Base-by-base conservation (phyloP, 106 monocot genomes). In the Dioscorea alata region DNA sequence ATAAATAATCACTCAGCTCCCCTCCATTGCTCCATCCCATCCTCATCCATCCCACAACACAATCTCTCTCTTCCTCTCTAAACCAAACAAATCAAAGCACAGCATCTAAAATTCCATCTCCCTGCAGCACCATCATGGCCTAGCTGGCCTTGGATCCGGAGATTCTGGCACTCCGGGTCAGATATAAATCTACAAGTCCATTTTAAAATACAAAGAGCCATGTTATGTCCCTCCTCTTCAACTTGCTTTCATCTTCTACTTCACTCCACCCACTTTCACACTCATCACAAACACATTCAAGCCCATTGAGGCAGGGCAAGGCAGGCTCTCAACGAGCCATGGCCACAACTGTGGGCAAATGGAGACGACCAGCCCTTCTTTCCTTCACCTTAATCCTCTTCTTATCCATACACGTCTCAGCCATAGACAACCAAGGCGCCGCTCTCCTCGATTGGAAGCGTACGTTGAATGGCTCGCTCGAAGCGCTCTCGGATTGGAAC, bases 361-460 rank as follows among this genome's bases (percentile, higher is more conserved):
- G 65, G 57, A 28, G 14, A 22, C 14, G 57, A n/a, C n/a, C n/a
- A 2, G 67, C 23, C 16, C 61, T 68, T 50, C 15, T 48, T 2
- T 71, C 52, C 50, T 34, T 58, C 52, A 31, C 51, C 35, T 51
- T 66, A 4, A 8, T 51, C 49, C 60, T 67, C 20, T 13, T 64
- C 31, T 13, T 64, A 9, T 64, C 60, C 62, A 20, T 67, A 48
- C 57, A 72, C 64, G 24, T 69, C 9, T 20, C 33, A 13, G 71
- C 81, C 12, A 33, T 76, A 13, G 76, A 76, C 53, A 66, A 49
- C 22, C 87, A 87, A 54, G 88, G 85, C 12, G 64, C 63, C 22
- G 85, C 85, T 2, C 77, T 94, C 7, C 78, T 94, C 17, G 23
- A 75, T 0, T 94, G 94, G 94, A 94, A 88, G 79, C 48, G 32